Percentiles rank a stretch among this genome's conserved stretches.
These are phyloP conservation scores for Morella rubra DNA, from an alignment of 306 rosid species.

Conservation along the genomic window DNA sequence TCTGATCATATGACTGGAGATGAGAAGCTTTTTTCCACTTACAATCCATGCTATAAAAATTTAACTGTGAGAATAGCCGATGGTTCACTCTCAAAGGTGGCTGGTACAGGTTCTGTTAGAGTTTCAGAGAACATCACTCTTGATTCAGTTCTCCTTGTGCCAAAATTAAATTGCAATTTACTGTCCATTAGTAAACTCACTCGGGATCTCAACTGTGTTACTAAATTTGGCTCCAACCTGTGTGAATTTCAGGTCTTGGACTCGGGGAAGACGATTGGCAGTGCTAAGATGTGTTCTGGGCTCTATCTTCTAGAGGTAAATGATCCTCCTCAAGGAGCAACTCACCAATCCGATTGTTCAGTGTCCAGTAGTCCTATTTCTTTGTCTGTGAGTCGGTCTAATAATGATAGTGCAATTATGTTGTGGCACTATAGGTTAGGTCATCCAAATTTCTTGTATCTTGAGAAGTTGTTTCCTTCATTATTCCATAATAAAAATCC, in stretches of 20 bases:
- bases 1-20: constrained; percentile 3
- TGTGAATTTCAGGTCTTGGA: constrained; percentile 14
- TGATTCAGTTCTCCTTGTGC: not conserved
- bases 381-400: no score
- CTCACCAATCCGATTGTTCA: no score
- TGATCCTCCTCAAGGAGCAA: not conserved
- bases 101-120: not conserved
- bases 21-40: no score
- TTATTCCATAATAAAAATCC: no score
- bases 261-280: not conserved
- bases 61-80: no score
- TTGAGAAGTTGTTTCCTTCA: no score
- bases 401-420: not conserved
- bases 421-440: not conserved
- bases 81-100: no score
- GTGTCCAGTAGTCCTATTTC: no score
- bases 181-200: not conserved
- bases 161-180: constrained; percentile 2
- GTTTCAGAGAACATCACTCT: not conserved
- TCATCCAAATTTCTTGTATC: no score
- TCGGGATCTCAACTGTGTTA: not conserved
- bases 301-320: not conserved
- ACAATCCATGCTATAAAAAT: no score
- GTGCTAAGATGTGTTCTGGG: not conserved
- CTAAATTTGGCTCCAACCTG: not conserved